Evolutionary conservation across 495 filamentous ascomycete genomes (phyloP), one percentile per base, ranked within the genome.

Genomic region (Cercophora newfieldiana): DNA sequence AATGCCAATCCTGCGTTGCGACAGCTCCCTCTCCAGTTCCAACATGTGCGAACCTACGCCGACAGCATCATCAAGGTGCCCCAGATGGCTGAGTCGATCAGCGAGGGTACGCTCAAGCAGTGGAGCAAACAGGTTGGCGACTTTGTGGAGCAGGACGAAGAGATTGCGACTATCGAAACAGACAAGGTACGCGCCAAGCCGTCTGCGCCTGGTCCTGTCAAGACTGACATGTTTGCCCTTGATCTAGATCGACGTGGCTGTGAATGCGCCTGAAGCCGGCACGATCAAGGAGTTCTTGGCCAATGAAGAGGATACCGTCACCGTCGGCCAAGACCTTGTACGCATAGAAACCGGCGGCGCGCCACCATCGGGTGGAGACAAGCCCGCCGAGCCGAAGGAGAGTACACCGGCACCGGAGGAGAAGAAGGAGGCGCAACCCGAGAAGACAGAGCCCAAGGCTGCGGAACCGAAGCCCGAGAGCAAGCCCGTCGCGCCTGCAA

Each of bases 101-200:
- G 92, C 48, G 95, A 99, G 78, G 95, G 95, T 61, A 98, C 96
- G 21, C 77, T 99, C 74, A 98, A 97, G 81, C 92, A 97, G 72
- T 99, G 91, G 82, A 90, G 87, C 65, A 98, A 98, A 85, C 87
- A 96, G 80, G 83, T 97, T 75, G 95, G 95, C 63, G 96, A 99
- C 80, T 95, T 86, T 71, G 93, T 99, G 18, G 91, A 95, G 81
- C 89, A 89, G 73, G 96, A 98, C 73, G 96, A 99, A 78, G 96
- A 98, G 77, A 95, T 99, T 74, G 96, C 95, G 29, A 97, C 96
- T 33, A 99, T 99, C 74, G 95, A 99, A 79, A 99, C 95, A n/a
- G 96, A 99, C 84, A 99, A 99, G 91, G 94, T 93, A 83, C 67
- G 78, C 2, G 53, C 25, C 26, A 59, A 55, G 14, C 29, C 28